Conservation (phyloP, 106 monocot species). For the Acorus gramineus region DNA sequence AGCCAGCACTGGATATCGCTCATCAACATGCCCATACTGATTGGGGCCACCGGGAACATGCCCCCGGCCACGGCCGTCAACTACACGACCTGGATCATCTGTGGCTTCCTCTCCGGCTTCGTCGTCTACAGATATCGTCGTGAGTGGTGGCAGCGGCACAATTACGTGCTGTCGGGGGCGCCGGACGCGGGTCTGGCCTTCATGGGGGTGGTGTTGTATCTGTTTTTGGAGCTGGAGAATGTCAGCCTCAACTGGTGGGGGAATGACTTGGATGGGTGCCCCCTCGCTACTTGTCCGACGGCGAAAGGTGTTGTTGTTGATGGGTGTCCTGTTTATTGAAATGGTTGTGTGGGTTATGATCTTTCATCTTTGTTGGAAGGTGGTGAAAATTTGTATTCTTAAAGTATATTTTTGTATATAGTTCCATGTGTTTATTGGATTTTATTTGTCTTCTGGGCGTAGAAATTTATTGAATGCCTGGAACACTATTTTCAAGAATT, state of each 20-base stretch:
- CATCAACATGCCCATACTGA: conserved; percentile 11
- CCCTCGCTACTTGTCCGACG: conserved; percentile 23
- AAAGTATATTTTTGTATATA: too few relatives aligned
- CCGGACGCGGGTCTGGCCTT: conserved; percentile 26
- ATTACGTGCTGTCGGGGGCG: conserved; percentile 19
- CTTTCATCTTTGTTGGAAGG: too few relatives aligned
- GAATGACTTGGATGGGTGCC: conserved; percentile 13
- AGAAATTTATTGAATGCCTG: too few relatives aligned
- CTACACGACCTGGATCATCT: conserved; percentile 12
- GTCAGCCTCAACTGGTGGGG: conserved; percentile 22
- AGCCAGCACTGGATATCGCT: conserved; percentile 10
- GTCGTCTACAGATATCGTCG: conserved; percentile 3
- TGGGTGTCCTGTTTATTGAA: conserved; percentile 9
- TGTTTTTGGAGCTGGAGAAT: conserved; percentile 5
- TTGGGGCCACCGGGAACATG: conserved; percentile 1
- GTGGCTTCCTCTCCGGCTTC: conserved; percentile 9
- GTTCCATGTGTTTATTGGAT: too few relatives aligned
- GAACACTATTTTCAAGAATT: too few relatives aligned
- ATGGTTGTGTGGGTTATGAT: too few relatives aligned
- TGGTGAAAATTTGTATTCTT: too few relatives aligned
- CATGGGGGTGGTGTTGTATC: conserved; percentile 20
- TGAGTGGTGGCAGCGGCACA: conserved; percentile 17
- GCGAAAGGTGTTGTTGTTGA: conserved; percentile 2
- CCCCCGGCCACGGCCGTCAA: conserved; percentile 14
- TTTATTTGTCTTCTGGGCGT: too few relatives aligned